These are phyloP conservation scores for Thermochaetoides dissita DNA, from an alignment of 2,329 filamentous ascomycete genomes.

Conservation along the genomic window DNA sequence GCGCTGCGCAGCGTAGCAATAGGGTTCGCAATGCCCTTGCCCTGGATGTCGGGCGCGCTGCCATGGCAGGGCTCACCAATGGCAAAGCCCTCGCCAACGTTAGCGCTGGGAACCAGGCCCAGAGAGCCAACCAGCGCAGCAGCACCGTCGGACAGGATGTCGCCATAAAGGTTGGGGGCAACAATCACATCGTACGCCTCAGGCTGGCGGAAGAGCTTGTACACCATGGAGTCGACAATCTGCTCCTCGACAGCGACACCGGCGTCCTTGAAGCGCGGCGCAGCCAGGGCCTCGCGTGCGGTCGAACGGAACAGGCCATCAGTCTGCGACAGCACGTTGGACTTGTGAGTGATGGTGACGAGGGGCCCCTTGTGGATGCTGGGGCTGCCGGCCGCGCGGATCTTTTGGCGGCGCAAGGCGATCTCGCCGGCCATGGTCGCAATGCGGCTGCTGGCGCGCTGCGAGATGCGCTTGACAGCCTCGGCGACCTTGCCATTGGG, in stretches of 20 bases:
- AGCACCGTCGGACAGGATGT: constrained; percentile 89
- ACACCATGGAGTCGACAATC: constrained; percentile 98
- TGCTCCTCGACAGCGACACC: constrained; percentile 72
- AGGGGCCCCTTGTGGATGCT: constrained; percentile 56
- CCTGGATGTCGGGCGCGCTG: constrained; percentile 88
- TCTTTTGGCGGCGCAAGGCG: constrained; percentile 69
- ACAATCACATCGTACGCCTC: constrained; percentile 95
- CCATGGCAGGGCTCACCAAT: constrained; percentile 98
- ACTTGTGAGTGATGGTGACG: constrained; percentile 97
- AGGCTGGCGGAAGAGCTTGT: constrained; percentile 97
- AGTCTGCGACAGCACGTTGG: constrained; percentile 90
- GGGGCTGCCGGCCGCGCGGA: constrained; percentile 44
- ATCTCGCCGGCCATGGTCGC: constrained; percentile 91
- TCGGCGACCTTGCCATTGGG: constrained; percentile 76
- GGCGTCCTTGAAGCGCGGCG: constrained; percentile 39
- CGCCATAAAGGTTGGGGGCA: constrained; percentile 92
- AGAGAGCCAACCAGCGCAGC: constrained; percentile 85
- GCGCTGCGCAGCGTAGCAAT: constrained; percentile 87
- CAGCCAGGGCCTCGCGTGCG: constrained; percentile 57
- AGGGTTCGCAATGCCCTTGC: constrained; percentile 83
- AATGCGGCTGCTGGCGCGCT: constrained; percentile 73
- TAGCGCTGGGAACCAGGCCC: constrained; percentile 85
- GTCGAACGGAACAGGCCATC: constrained; percentile 88
- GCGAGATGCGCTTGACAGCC: constrained; percentile 92
- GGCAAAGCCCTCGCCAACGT: constrained; percentile 85